phyloP scores from a whole-genome alignment of 768 basidiomycete species.

The Leccinum variicolor region DNA sequence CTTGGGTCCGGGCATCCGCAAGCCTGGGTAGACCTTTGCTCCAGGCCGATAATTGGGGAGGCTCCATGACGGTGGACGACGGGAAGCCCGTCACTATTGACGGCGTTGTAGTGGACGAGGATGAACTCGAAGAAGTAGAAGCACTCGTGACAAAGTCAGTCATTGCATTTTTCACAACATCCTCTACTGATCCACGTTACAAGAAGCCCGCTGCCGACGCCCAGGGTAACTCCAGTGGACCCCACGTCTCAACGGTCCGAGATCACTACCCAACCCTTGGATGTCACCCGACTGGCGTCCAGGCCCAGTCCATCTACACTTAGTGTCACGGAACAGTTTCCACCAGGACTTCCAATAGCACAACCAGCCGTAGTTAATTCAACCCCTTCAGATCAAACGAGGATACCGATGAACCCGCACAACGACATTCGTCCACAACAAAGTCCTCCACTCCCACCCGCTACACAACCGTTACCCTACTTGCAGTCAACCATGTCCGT shows the following conservation, averaged over 20 bases:
- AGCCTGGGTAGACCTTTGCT: conserved; percentile 42
- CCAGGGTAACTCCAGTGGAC: conserved; percentile 52
- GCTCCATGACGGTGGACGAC: conserved; percentile 31
- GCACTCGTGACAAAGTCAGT: conserved; percentile 44
- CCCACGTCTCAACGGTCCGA: conserved; percentile 12
- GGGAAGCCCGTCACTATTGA: conserved; percentile 33
- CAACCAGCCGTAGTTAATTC: not conserved
- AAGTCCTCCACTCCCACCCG: conserved; percentile 2
- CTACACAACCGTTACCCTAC: conserved; percentile 10
- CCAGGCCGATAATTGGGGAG: conserved; percentile 53
- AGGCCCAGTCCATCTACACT: conserved; percentile 1
- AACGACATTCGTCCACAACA: not conserved
- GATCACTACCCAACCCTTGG: conserved; percentile 1
- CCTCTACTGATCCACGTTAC: conserved; percentile 18
- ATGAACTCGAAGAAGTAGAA: conserved; percentile 37
- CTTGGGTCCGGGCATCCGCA: conserved; percentile 51
- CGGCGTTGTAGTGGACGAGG: conserved; percentile 33
- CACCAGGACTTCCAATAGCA: not conserved
- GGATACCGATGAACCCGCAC: not conserved
- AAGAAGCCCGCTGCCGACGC: conserved; percentile 64
- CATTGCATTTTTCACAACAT: conserved; percentile 5
- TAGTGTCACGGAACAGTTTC: not conserved
- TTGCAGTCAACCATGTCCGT: conserved; percentile 8
- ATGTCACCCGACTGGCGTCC: not conserved
- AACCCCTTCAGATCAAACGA: conserved; percentile 4